Base-by-base conservation (phyloP, 2,329 filamentous ascomycete genomes). In the Phaeomoniella chlamydospora region DNA sequence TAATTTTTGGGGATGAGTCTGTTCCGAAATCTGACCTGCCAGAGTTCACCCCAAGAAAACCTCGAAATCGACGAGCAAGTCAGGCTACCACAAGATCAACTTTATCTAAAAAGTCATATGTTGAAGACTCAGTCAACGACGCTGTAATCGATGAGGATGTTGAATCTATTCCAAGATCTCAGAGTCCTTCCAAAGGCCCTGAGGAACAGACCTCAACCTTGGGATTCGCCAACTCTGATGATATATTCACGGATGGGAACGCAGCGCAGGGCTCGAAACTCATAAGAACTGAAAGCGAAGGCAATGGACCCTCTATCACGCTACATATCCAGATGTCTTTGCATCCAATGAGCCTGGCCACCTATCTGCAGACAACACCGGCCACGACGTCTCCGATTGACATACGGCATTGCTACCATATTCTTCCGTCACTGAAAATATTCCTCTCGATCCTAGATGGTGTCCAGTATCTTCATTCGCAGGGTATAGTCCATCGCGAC, bases 241-340 rank as follows among this genome's bases (percentile, higher is more conserved):
- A 56, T 12, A 58, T 61, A 11, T 62, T 63, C 41, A 59, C 54
- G 2, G 58, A 62, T 37, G 59, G 56, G 2, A 35, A 56, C 9
- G 58, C 22, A 16, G 18, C 12, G 15, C 22, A 6, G n/a, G 5
- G 18, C 18, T 16, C 22, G 49, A 54, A 22, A 53, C 55, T 37
- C 45, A 45, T 17, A 56, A 50, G 4, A 55, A 52, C 22, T 42
- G 53, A 26, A 52, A 54, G 43, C 37, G 54, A 18, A 47, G 50
- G 36, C 43, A 39, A 29, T 29, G 44, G 49, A 3, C 56, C 52
- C 15, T 50, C 56, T 14, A 48, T 75, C 9, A 67, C 68, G 4
- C 58, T 80, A 5, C 74, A 78, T 49, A 73, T 80, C n/a, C 75
- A 80, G 47, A 80, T 80, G 74, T 72, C 70, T 3, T 59, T 76